Percentiles rank a stretch among this genome's conserved stretches.
Evolutionary conservation across 306 rosid genomes (phyloP).

Genomic region (Prunus campanulata): DNA sequence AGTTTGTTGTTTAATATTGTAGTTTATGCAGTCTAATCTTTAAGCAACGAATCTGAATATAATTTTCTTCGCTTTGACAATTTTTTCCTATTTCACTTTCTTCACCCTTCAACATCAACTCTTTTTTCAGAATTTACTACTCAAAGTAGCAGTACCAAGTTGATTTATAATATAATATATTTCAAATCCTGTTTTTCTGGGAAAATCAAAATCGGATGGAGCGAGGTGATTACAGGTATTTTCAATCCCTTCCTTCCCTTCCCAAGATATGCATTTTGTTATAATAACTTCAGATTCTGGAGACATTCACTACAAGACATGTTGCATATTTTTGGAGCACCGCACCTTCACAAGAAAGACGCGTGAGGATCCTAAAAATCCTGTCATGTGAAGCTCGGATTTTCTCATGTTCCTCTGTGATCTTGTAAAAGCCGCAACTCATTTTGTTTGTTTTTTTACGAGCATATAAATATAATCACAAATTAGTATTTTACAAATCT

Average conservation of each 20-base stretch:
- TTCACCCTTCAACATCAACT: too few species aligned
- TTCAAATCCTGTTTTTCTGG: conserved; percentile 11
- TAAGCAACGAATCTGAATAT: background rate
- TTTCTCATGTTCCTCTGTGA: conserved; percentile 28
- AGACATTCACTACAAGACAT: background rate
- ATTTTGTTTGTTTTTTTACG: background rate
- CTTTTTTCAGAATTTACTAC: too few species aligned
- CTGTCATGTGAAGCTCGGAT: conserved; percentile 26
- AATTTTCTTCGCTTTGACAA: background rate
- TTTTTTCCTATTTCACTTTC: background rate
- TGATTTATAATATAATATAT: background rate
- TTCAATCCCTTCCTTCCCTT: conserved; percentile 1
- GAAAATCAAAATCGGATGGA: background rate
- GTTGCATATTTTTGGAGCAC: conserved; percentile 7
- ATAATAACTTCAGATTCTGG: conserved; percentile 8
- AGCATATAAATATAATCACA: background rate
- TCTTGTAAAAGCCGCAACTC: background rate
- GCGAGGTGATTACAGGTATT: background rate
- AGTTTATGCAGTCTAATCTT: background rate
- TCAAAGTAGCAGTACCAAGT: background rate
- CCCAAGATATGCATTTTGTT: background rate
- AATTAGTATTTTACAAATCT: background rate
- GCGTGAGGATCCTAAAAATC: conserved; percentile 17
- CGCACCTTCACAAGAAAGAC: conserved; percentile 20
- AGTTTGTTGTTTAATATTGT: background rate